These are phyloP conservation scores for Leishmania tropica DNA, from an alignment of 208 protist genomes.

Conservation along the genomic window DNA sequence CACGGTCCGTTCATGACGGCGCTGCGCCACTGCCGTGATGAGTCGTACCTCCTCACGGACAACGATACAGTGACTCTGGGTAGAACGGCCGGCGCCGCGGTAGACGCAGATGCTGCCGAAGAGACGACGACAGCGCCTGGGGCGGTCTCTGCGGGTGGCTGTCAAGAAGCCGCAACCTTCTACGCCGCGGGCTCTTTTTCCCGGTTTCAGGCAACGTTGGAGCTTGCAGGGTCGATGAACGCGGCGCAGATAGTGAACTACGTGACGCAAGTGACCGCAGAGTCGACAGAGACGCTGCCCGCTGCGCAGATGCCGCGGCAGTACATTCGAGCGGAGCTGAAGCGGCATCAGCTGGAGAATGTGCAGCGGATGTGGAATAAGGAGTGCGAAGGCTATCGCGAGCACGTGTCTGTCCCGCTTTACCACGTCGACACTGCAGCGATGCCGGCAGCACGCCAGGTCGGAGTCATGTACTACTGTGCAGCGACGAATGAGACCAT, in stretches of 20 bases:
- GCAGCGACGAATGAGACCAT: conserved; percentile 20
- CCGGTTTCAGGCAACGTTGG: conserved; percentile 20
- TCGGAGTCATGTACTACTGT: conserved; percentile 43
- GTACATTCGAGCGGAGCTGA: conserved; percentile 40
- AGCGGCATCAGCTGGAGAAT: conserved; percentile 53
- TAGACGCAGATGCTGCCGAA: conserved; percentile 12
- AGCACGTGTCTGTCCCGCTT: conserved; percentile 39
- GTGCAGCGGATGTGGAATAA: conserved; percentile 45
- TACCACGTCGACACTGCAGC: conserved; percentile 12
- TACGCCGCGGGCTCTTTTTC: conserved; percentile 24
- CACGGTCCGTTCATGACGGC: conserved; percentile 10
- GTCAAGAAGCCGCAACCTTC: conserved; percentile 12
- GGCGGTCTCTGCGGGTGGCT: not conserved
- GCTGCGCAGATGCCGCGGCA: conserved; percentile 15
- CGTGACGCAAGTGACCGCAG: conserved; percentile 17
- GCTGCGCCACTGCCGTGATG: conserved; percentile 22
- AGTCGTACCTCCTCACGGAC: conserved; percentile 23
- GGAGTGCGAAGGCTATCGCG: conserved; percentile 31
- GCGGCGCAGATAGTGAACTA: conserved; percentile 21
- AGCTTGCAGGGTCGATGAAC: conserved; percentile 19
- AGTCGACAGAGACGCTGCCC: conserved; percentile 20
- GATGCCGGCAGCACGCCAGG: not conserved
- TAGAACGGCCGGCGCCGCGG: conserved; percentile 6
- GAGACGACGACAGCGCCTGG: not conserved
- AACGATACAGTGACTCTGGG: not conserved